phyloP scores from a whole-genome alignment of 495 filamentous ascomycete genomes.

The Trichoderma erinaceum region DNA sequence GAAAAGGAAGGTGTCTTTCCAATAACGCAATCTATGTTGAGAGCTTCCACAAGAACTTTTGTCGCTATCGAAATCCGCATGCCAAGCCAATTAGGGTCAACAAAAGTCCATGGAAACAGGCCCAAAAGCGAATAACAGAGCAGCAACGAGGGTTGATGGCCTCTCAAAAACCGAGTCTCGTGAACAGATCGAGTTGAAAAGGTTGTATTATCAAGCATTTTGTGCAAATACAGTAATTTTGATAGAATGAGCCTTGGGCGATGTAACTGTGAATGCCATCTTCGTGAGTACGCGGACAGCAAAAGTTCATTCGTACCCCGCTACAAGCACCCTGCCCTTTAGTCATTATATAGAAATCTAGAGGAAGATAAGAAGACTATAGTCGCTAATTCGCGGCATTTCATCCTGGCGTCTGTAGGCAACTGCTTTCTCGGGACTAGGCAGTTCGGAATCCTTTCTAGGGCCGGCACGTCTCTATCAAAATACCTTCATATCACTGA shows the following conservation, averaged over 20 bases:
- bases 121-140: neutral
- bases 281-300: no score
- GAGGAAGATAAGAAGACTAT: neutral
- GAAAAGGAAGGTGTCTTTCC: neutral
- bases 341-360: no score
- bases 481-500: neutral
- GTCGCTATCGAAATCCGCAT: neutral
- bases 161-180: no score
- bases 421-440: constrained; percentile 1
- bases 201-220: no score
- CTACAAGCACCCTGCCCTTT: no score
- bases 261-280: no score
- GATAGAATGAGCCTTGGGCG: no score
- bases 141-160: no score
- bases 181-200: no score
- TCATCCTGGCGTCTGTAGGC: neutral
- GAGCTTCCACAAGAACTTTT: neutral
- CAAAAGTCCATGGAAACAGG: neutral
- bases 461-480: neutral
- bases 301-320: no score
- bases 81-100: neutral
- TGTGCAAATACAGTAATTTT: no score
- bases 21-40: neutral
- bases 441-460: neutral
- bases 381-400: neutral